Evolutionary conservation across 1,284 basidiomycete species (phyloP).

Genomic region (Kwoniella shivajii): DNA sequence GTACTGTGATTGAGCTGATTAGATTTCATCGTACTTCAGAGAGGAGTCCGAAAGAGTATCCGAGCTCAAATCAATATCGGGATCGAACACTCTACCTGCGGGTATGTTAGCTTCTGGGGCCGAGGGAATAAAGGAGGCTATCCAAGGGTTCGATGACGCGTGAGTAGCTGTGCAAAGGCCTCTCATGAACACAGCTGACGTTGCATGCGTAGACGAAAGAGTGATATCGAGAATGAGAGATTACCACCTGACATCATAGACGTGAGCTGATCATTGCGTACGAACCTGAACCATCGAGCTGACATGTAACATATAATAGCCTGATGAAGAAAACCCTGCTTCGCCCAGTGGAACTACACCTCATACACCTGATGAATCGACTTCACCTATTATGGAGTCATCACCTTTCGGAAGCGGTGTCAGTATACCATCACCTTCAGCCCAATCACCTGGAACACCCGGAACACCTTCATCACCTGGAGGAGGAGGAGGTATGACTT

Average conservation of each 20-base stretch:
- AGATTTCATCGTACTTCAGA: conserved; percentile 54
- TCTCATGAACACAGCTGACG: conserved; percentile 1
- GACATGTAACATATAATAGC: too few species aligned
- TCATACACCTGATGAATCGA: conserved; percentile 36
- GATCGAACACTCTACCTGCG: conserved; percentile 76
- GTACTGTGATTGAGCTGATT: neutral
- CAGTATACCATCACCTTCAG: conserved; percentile 18
- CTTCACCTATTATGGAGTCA: conserved; percentile 11
- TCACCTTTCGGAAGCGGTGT: conserved; percentile 5
- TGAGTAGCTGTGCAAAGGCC: conserved; percentile 58
- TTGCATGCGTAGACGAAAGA: conserved; percentile 70
- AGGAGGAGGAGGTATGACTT: conserved; percentile 31
- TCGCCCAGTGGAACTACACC: conserved; percentile 46
- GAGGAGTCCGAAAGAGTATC: conserved; percentile 98
- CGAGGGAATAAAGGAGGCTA: conserved; percentile 95
- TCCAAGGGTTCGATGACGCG: conserved; percentile 94
- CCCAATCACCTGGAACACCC: conserved; percentile 16
- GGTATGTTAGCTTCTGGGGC: conserved; percentile 85
- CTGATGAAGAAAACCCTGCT: conserved; percentile 58
- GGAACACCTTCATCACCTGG: conserved; percentile 53
- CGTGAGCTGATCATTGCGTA: conserved; percentile 37
- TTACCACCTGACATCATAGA: conserved; percentile 94
- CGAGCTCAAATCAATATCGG: conserved; percentile 89
- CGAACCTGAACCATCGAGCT: neutral
- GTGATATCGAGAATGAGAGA: conserved; percentile 98